phyloP scores from a whole-genome alignment of 164 flowering plant species.

The Kingdonia uniflora region DNA sequence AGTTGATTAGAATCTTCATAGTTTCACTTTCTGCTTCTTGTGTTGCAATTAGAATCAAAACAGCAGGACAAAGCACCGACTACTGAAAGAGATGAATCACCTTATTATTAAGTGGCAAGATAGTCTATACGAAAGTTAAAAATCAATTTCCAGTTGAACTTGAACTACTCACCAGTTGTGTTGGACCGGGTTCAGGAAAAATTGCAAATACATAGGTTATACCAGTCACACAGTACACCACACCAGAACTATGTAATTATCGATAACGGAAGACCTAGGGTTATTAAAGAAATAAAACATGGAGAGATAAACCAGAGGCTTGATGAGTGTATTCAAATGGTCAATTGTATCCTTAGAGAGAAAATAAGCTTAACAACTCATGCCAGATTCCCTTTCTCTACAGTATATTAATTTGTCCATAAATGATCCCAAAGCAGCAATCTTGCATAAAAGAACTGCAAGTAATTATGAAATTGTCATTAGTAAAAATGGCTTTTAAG shows the following conservation, averaged over 20 bases:
- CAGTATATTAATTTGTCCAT: slow-evolving; percentile 78
- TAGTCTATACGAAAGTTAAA: background rate
- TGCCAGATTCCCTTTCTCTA: slow-evolving; percentile 88
- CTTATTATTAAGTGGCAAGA: background rate
- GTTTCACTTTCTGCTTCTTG: slow-evolving; percentile 21
- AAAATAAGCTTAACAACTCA: slow-evolving; percentile 83
- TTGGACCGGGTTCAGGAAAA: slow-evolving; percentile 74
- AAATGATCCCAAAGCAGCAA: slow-evolving; percentile 86
- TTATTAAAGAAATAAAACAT: slow-evolving; percentile 99
- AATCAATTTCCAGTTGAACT: background rate
- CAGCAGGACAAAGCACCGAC: too few relatives aligned
- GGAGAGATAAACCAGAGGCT: too few relatives aligned
- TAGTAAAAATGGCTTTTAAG: too few relatives aligned
- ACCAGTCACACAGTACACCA: slow-evolving; percentile 98
- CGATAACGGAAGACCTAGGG: slow-evolving; percentile 73
- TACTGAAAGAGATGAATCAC: too few relatives aligned
- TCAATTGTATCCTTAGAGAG: too few relatives aligned
- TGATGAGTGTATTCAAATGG: too few relatives aligned
- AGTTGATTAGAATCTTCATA: slow-evolving; percentile 29
- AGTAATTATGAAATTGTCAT: slow-evolving; percentile 4
- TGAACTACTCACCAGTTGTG: slow-evolving; percentile 64
- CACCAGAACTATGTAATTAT: slow-evolving; percentile 62
- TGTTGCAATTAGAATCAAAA: too few relatives aligned
- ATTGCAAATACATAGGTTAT: slow-evolving; percentile 82
- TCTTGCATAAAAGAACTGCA: slow-evolving; percentile 80